Conservation (phyloP, 73 alveolate species). For the Symbiodinium natans region DNA sequence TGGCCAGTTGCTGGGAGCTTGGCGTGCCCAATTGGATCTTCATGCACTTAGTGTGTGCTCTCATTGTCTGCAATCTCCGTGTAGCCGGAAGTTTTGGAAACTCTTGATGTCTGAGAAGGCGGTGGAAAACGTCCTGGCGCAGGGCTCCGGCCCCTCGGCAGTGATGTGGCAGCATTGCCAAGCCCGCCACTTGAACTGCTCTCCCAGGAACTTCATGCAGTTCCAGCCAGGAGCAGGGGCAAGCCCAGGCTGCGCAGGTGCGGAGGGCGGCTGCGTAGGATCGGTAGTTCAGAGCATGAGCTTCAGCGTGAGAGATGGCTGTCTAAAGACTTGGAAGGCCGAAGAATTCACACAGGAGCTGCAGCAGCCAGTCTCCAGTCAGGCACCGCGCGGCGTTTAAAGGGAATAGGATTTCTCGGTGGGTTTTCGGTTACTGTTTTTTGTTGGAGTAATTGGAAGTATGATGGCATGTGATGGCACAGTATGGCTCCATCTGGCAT, state of each 20-base stretch:
- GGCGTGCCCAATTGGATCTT: neutral
- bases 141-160: neutral
- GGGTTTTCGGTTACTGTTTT: too few relatives aligned
- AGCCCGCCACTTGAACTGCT: neutral
- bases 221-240: neutral
- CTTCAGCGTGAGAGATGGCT: too few relatives aligned
- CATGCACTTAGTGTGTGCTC: too few relatives aligned
- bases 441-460: too few relatives aligned
- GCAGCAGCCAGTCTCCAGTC: neutral
- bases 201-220: neutral
- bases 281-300: too few relatives aligned
- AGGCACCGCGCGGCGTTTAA: too few relatives aligned
- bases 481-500: too few relatives aligned
- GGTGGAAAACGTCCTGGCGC: slow-evolving; percentile 51
- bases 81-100: neutral
- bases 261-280: too few relatives aligned
- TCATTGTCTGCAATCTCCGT: neutral
- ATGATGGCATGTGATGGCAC: too few relatives aligned
- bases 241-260: neutral
- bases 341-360: neutral
- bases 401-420: too few relatives aligned
- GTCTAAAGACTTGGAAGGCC: neutral
- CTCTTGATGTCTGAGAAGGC: neutral
- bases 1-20: slow-evolving; percentile 19
- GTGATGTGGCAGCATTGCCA: neutral